Base-by-base conservation (phyloP, 1,139 yeast genomes). In the Hemisphaericaspora xylofermentans region DNA sequence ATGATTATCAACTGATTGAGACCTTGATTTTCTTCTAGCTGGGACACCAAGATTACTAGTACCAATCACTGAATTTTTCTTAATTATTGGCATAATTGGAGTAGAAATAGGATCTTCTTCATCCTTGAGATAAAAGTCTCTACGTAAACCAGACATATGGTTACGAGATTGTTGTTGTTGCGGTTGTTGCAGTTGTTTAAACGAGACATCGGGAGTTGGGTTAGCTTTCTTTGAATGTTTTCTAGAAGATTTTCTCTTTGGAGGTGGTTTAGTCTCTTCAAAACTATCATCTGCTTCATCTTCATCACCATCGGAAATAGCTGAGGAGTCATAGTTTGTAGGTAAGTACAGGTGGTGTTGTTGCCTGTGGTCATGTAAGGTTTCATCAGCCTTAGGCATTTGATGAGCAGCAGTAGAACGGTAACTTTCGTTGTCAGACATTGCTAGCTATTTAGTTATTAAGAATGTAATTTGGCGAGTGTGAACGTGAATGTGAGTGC, bases 281-380 rank as follows among this genome's bases (percentile, higher is more conserved):
- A 9, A 7, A 13, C 2, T 31, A 4, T 10, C 34, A 18, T 38
- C 41, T 9, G 37, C 39, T 18, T 39, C 47, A 28, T 40, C 45
- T 13, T 42, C 47, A 14, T 36, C 35, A 13, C 39, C 48, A 33
- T 43, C 47, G 15, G 44, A 41, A 29, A 42, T 32, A 18, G 47
- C 44, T 22, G 57, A 39, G 65, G 58, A 32, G 60, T 61, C 38
- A 36, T 37, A n/a, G 14, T 27, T 14, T 25, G 53, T 52, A 4
- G 43, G 80, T 19, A 80, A 22, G 72, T 61, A 10, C 73, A 67
- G 29, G 61, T 59, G 15, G 72, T 65, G 51, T 78, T 59, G 15
- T 72, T 65, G 51, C 78, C 85, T 68, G 55, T 80, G 84, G 56
- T 80, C 85, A 48, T 78, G 72, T 42, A 80, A 62, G 31, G 68